Base-by-base conservation (phyloP, 495 filamentous ascomycete genomes). In the Parathielavia appendiculata region DNA sequence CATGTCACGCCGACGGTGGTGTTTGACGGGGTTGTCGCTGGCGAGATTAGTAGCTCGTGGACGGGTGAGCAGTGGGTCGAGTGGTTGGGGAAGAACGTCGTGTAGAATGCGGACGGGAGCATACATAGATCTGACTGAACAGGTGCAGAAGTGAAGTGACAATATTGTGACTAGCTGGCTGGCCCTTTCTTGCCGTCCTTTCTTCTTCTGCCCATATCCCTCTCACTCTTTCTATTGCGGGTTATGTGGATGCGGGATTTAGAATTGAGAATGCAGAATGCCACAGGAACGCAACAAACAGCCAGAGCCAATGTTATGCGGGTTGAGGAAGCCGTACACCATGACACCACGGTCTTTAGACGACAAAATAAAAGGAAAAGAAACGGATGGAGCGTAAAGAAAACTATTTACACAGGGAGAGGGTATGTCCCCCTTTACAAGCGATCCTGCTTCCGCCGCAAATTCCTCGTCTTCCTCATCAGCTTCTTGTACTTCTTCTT, bases 401-500 rank as follows among this genome's bases (percentile, higher is more conserved):
- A 41, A 12, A 17, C 56, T 66, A 65, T 63, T 58, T 69, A 69
- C 63, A 65, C 58, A 65, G 36, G 34, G 43, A 36, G 17, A n/a
- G n/a, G n/a, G 8, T 6, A 36, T 38, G 9, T 12, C 38, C 19
- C 58, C 41, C 30, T 50, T 77, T 73, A 79, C 65, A 75, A 61
- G 11, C 83, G 73, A 66, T 96, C 93, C 67, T 95, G 77, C 76
- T 89, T 93, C 66, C 91, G 84, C 71, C 95, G 85, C 78, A 90
- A 67, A 68, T 90, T 95, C 68, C 92, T 83, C 65, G 95, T 99
- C 74, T 83, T 81, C 79, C 83, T 86, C 88, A 95, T 89, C 60
- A 99, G 79, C 83, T 97, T 97, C 92, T 96, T 97, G 73, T 95
- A 95, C 83, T 98, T 98, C 79, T 97, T 92, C 81, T 97, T 98